Conservation (phyloP, 139 green algal genomes). For the Coccomyxa sp. region DNA sequence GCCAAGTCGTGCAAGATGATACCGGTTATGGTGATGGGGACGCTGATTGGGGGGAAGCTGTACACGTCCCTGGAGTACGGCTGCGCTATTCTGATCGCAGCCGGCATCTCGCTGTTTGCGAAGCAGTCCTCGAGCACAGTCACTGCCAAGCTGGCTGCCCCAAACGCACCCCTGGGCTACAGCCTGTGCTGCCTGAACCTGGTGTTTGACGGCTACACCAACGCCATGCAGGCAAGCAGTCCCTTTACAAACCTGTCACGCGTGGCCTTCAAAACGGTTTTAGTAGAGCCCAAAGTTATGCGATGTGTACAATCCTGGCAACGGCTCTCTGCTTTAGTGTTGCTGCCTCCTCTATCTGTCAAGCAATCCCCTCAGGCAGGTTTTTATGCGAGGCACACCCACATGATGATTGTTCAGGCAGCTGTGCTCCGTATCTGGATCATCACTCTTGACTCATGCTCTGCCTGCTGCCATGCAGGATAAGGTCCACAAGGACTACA, state of each 20-base stretch:
- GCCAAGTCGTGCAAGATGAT: conserved; percentile 98
- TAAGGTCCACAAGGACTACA: conserved; percentile 71
- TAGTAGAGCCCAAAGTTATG: too few relatives aligned
- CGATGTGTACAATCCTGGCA: too few relatives aligned
- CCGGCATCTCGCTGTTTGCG: conserved; percentile 26
- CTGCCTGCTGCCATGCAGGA: conserved; percentile 63
- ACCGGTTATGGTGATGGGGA: conserved; percentile 92
- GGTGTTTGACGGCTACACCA: conserved; percentile 94
- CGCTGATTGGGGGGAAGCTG: conserved; percentile 71
- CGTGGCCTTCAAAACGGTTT: too few relatives aligned
- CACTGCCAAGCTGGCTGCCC: conserved; percentile 61
- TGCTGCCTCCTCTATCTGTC: too few relatives aligned
- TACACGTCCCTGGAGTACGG: conserved; percentile 88
- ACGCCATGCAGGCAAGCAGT: conserved; percentile 61
- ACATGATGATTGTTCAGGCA: too few relatives aligned
- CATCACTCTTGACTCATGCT: too few relatives aligned
- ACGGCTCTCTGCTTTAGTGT: too few relatives aligned
- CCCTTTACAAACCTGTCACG: too few relatives aligned
- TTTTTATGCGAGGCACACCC: too few relatives aligned
- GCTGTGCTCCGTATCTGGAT: too few relatives aligned
- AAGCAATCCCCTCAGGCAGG: too few relatives aligned
- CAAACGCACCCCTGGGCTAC: conserved; percentile 89
- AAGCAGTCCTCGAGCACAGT: conserved; percentile 51
- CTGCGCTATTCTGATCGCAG: conserved; percentile 77
- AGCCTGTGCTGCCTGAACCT: conserved; percentile 89